Evolutionary conservation across 352 stramenopile species (phyloP).

Genomic region (Globisporangium parvum): DNA sequence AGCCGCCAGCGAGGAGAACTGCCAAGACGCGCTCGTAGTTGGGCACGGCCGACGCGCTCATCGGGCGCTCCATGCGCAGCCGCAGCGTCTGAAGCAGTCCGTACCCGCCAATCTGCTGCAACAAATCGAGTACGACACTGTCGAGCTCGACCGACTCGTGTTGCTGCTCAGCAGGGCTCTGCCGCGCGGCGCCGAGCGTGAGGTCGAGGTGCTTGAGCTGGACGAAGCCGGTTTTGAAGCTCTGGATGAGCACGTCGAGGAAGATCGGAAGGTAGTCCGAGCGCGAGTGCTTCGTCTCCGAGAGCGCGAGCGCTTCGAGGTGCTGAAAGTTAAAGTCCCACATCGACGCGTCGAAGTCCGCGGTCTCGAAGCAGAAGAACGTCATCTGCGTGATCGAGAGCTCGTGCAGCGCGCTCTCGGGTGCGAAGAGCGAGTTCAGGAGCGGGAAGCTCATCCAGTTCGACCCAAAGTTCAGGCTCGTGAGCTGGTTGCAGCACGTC

Average conservation of each 20-base stretch:
- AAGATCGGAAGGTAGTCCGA: constrained; percentile 29
- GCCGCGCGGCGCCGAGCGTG: constrained; percentile 1
- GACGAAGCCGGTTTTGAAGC: constrained; percentile 40
- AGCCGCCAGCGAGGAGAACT: constrained; percentile 33
- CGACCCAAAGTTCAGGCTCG: constrained; percentile 44
- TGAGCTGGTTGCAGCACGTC: constrained; percentile 30
- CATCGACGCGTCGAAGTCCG: constrained; percentile 10
- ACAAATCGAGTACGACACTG: constrained; percentile 13
- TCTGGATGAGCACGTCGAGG: constrained; percentile 34
- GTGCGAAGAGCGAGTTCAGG: constrained; percentile 51
- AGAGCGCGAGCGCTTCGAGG: constrained; percentile 30
- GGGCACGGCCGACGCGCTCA: not conserved
- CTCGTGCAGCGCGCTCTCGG: constrained; percentile 37
- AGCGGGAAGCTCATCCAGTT: constrained; percentile 48
- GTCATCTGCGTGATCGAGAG: constrained; percentile 29
- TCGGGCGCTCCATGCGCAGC: constrained; percentile 15
- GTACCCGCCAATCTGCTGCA: constrained; percentile 23
- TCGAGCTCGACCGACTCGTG: constrained; percentile 8
- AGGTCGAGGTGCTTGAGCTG: constrained; percentile 53
- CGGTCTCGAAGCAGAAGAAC: constrained; percentile 19
- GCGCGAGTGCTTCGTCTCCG: constrained; percentile 25
- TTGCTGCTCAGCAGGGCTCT: not conserved
- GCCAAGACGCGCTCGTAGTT: constrained; percentile 19
- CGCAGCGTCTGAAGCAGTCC: constrained; percentile 16
- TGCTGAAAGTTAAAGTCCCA: constrained; percentile 50